phyloP scores from a whole-genome alignment of 2,329 filamentous ascomycete species.

The Ceratocystis cacaofunesta region DNA sequence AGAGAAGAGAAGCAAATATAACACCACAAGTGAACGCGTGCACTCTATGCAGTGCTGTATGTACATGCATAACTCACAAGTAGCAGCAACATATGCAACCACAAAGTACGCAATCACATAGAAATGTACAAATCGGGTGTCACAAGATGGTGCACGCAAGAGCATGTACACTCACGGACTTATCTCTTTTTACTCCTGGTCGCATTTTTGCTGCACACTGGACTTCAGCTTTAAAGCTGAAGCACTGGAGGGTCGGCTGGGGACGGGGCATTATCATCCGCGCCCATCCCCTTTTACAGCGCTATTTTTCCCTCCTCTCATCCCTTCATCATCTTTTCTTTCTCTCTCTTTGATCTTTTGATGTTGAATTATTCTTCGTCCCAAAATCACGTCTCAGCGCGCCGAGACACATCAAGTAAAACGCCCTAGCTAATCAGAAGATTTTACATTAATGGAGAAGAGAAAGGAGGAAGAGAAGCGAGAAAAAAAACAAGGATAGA shows the following conservation, averaged over 20 bases:
- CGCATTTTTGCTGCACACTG: neutral
- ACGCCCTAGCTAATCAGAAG: neutral
- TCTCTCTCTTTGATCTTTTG: neutral
- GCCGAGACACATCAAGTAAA: neutral
- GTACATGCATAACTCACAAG: neutral
- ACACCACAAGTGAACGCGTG: neutral
- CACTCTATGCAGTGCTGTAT: neutral
- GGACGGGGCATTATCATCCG: neutral
- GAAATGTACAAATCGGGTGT: neutral
- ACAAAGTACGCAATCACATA: neutral
- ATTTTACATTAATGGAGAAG: neutral
- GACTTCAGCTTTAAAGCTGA: slow-evolving; percentile 3
- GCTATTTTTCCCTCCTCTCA: neutral
- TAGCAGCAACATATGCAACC: neutral
- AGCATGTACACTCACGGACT: neutral
- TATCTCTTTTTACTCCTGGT: neutral
- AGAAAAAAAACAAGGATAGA: neutral
- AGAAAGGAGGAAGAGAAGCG: neutral
- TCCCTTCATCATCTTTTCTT: neutral
- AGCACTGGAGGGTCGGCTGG: neutral
- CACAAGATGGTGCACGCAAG: slow-evolving; percentile 1
- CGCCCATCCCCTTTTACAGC: neutral
- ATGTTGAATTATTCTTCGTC: neutral
- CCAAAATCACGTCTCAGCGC: neutral
- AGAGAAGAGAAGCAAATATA: too few species aligned